A percentile compares a stretch with the other conserved stretches of the same genome.
These are phyloP conservation scores for Lachancea quebecensis DNA, from an alignment of 805 yeast genomes.

Conservation along the genomic window DNA sequence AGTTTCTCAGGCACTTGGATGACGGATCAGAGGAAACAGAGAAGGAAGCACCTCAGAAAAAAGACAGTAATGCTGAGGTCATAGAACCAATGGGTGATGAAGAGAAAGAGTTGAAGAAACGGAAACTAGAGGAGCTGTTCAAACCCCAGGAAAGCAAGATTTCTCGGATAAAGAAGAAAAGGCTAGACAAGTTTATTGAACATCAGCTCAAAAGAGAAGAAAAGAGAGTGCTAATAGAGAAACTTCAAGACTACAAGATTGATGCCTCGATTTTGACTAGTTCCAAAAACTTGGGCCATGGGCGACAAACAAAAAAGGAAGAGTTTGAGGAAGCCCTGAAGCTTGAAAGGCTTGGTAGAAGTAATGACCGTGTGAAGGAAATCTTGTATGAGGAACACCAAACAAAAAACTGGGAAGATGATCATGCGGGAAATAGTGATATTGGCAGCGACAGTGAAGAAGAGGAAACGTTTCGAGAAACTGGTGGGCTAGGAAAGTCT, in stretches of 20 bases:
- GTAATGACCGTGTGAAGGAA: conserved; percentile 49
- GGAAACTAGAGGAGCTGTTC: conserved; percentile 54
- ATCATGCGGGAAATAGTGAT: conserved; percentile 13
- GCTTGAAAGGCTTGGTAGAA: conserved; percentile 66
- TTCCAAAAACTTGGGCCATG: conserved; percentile 72
- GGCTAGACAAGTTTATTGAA: conserved; percentile 87
- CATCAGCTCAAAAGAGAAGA: conserved; percentile 87
- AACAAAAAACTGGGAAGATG: conserved; percentile 54
- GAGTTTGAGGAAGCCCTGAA: conserved; percentile 68
- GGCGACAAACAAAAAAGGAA: conserved; percentile 59
- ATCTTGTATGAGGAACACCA: conserved; percentile 65
- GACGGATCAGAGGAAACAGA: conserved; percentile 31
- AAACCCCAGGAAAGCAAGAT: conserved; percentile 61
- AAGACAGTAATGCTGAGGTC: conserved; percentile 54
- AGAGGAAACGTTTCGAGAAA: conserved; percentile 5
- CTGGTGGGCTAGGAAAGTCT: conserved; percentile 12
- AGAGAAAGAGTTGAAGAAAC: conserved; percentile 58
- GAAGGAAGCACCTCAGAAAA: conserved; percentile 12
- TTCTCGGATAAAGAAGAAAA: conserved; percentile 62
- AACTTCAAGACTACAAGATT: conserved; percentile 53
- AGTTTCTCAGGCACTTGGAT: conserved; percentile 46
- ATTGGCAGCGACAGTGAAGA: background rate
- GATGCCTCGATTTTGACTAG: conserved; percentile 67
- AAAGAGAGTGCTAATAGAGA: conserved; percentile 66
- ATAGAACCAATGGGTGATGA: conserved; percentile 55